Evolutionary conservation across 2,329 filamentous ascomycete species (phyloP), one percentile per base, ranked within the genome.

Genomic region (Botrytis byssoidea): DNA sequence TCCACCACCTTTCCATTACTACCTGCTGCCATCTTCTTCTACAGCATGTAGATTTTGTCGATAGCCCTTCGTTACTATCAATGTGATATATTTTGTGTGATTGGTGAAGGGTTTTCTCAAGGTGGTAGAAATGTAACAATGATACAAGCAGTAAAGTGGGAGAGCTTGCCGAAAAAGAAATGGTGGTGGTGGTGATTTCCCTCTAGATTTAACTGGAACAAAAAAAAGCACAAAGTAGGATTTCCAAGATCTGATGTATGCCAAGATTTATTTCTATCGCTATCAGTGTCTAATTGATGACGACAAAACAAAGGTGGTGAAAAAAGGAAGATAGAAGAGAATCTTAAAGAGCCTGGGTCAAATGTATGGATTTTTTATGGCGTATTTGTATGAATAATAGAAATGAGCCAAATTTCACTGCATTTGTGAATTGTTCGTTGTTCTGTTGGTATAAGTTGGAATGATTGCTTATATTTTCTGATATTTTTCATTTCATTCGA

Each of bases 1-100:
- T 83, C 81, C 71, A 80, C 76, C 40, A 77, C 78, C 74, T 78
- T 78, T 73, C 83, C 83, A 79, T 84, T 84, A 71, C 79, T 80
- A 67, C 81, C 79, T 68, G 77, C 81, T 44, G 81, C 82, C 83
- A 84, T 84, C 44, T 77, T 78, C 74, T 77, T 77, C 75, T 78
- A 78, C 71, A 75, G 74, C 76, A 79, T 79, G 70, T 70, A 79
- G 72, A 72, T 76, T 42, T 22, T 7, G 10, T 55, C 12, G 20
- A 69, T 22, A 32, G 25, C 37, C 29, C 48, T 57, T 42, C 16
- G 35, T 57, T 55, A 10, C 32, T 37, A 55, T 61, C 18, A 48
- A 67, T 42, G 48, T 35, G 61, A 65, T 51, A 55, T 51, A 61
- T 40, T 48, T 57, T 29, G 18, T 22, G n/a, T 60, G 37, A 48